Evolutionary conservation across 2,329 filamentous ascomycete species (phyloP), one percentile per base, ranked within the genome.

Genomic region (Macrophomina tecta): DNA sequence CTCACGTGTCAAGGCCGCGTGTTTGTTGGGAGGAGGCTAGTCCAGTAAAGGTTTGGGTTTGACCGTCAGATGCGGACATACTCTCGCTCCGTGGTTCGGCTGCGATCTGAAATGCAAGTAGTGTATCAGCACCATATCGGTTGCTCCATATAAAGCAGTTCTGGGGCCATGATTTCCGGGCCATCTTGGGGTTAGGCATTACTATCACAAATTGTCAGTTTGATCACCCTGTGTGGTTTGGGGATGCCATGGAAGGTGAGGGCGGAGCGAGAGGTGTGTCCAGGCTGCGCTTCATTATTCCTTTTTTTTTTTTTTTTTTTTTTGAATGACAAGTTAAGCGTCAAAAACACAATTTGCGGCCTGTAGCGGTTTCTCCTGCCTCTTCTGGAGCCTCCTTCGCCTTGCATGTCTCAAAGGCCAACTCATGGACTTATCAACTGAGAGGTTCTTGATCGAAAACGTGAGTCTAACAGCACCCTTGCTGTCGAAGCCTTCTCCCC

Each of bases 371-470:
- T 38, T 9, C 14, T 49, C 28, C 30, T 40, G 52, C n/a, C 5
- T 36, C 49, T 28, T 3, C 28, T 49, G 14, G 42, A 12, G n/a
- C 16, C n/a, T 45, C 34, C n/a, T 42, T 55, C 30, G n/a, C 12
- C 16, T 36, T 46, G 3, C 56, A 49, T 12, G 48, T 28, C 40
- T 65, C 38, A 14, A 28, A 28, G 7, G 62, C 28, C 3, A 40
- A 36, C 28, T 56, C 51, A 23, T 65, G 64, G 16, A 65, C 32
- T 60, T 30, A 42, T 61, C 64, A 9, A 52, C 23, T 6, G 40
- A 60, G 14, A 66, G 53, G 30, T 51, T 30, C 7, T 60, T 52
- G 53, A 66, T 45, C 11, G 42, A 45, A 45, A 66, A 66, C 18
- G 38, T 32, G 12, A 60, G 7, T 18, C 36, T 38, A 5, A 60